These are phyloP conservation scores for Mycena amicta DNA, from an alignment of 768 basidiomycete genomes.

Conservation along the genomic window DNA sequence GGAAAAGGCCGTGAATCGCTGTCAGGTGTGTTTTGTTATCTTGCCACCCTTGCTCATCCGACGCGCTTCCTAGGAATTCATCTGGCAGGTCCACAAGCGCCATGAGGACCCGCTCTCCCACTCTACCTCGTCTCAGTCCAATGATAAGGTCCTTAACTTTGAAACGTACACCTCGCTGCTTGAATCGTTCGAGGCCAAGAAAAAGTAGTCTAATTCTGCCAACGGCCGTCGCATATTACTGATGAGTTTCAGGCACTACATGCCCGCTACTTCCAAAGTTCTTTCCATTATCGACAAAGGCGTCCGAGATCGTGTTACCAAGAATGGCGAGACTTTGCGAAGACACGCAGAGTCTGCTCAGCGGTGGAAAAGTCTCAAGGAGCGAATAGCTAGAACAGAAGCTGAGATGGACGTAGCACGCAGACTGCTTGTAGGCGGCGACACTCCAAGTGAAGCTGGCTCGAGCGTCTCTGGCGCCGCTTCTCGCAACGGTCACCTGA, in stretches of 20 bases:
- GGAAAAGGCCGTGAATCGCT: constrained; percentile 89
- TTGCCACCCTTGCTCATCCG: not conserved
- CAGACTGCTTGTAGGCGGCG: constrained; percentile 55
- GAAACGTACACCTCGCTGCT: constrained; percentile 68
- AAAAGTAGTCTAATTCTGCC: constrained; percentile 58
- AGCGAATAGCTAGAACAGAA: constrained; percentile 80
- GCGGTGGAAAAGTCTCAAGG: constrained; percentile 79
- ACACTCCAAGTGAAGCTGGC: constrained; percentile 64
- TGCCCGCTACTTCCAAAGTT: constrained; percentile 91
- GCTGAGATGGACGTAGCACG: constrained; percentile 77
- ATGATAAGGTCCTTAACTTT: constrained; percentile 55
- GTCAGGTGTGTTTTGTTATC: constrained; percentile 61
- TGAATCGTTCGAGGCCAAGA: constrained; percentile 85
- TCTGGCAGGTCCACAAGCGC: constrained; percentile 75
- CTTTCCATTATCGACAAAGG: constrained; percentile 94
- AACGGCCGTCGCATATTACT: constrained; percentile 16
- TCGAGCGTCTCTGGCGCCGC: constrained; percentile 65
- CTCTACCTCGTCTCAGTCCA: constrained; percentile 46
- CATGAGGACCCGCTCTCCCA: constrained; percentile 49
- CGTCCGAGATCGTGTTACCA: constrained; percentile 88
- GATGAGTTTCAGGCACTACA: constrained; percentile 71
- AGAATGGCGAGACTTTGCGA: constrained; percentile 93
- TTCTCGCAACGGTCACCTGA: constrained; percentile 58
- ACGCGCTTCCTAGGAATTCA: constrained; percentile 64
- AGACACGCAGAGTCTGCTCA: constrained; percentile 88